A percentile compares a stretch with the other conserved stretches of the same genome.
phyloP scores from a whole-genome alignment of 768 basidiomycete species.

The Kockovaella imperatae region DNA sequence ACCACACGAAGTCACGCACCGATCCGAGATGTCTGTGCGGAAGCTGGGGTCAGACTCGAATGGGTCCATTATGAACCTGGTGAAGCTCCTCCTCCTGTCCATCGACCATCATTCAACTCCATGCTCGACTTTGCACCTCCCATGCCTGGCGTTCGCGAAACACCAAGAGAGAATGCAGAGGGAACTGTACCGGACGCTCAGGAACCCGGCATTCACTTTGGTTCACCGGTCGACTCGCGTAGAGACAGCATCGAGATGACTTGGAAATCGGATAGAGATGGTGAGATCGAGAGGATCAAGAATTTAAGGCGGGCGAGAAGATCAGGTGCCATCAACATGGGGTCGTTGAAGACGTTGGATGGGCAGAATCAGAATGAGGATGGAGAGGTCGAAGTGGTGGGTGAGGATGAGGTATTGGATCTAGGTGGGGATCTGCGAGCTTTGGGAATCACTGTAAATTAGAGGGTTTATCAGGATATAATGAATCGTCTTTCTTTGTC shows the following conservation, averaged over 20 bases:
- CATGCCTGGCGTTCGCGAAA: constrained; percentile 2
- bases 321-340: too few species aligned
- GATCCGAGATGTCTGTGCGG: constrained; percentile 59
- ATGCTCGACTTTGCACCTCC: constrained; percentile 7
- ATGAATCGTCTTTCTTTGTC: too few species aligned
- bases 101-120: constrained; percentile 12
- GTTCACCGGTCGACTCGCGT: not conserved
- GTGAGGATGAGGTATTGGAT: too few species aligned
- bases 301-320: constrained; percentile 10
- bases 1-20: constrained; percentile 65
- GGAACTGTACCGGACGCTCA: constrained; percentile 6
- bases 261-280: constrained; percentile 47
- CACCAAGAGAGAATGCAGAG: not conserved
- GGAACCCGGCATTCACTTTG: not conserved
- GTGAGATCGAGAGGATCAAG: constrained; percentile 44
- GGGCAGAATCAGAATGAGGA: too few species aligned
- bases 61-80: constrained; percentile 40
- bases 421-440: too few species aligned
- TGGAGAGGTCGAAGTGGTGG: too few species aligned
- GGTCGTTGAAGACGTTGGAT: too few species aligned
- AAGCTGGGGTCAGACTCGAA: constrained; percentile 51
- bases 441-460: too few species aligned
- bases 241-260: constrained; percentile 14
- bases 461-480: too few species aligned
- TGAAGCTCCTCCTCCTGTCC: constrained; percentile 31